Conservation (phyloP, 306 rosid species). For the Hippophae rhamnoides region DNA sequence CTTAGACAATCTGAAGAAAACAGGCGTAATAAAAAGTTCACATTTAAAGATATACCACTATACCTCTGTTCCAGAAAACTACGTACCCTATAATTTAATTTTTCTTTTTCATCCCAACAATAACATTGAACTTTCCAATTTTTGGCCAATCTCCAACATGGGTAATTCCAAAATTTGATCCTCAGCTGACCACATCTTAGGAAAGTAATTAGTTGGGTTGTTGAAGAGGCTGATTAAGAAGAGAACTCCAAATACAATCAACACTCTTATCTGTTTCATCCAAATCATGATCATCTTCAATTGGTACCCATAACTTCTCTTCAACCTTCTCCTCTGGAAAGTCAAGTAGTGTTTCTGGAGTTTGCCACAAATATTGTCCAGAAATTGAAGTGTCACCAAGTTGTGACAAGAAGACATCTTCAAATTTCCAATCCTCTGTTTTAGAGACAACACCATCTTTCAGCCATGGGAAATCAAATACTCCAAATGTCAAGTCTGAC, state of each 20-base stretch:
- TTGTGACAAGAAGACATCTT: slow-evolving; percentile 48
- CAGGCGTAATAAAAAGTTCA: no score
- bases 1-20: no score
- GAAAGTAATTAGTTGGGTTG: neutral
- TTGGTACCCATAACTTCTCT: slow-evolving; percentile 20
- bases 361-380: slow-evolving; percentile 25
- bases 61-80: no score
- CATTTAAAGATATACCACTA: no score
- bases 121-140: neutral
- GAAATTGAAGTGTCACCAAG: slow-evolving; percentile 19
- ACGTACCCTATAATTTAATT: neutral
- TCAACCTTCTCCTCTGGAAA: slow-evolving; percentile 27
- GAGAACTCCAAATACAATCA: slow-evolving; percentile 53
- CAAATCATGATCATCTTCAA: slow-evolving; percentile 31
- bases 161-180: neutral
- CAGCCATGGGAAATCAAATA: slow-evolving; percentile 91
- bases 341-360: slow-evolving; percentile 24
- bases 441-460: slow-evolving; percentile 65
- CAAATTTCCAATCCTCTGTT: slow-evolving; percentile 47
- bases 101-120: neutral
- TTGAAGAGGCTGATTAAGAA: slow-evolving; percentile 34
- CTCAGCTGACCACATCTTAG: neutral
- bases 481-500: slow-evolving; percentile 33
- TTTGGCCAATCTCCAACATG: no score
- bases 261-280: slow-evolving; percentile 27